Conservation (phyloP, 1,139 yeast genomes). For the Blastobotrys proliferans region DNA sequence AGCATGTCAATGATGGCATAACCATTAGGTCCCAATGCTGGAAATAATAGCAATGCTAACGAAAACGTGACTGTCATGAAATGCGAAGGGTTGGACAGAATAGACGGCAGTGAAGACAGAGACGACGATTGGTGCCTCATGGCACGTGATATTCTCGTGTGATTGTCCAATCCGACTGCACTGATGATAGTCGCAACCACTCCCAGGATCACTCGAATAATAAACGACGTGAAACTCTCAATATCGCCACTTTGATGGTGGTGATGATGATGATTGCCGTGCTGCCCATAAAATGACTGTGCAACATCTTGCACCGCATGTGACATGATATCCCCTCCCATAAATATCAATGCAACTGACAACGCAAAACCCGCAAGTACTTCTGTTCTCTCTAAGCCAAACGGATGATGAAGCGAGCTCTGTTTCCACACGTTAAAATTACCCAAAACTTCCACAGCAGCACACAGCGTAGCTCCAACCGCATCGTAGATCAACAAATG, state of each 20-base stretch:
- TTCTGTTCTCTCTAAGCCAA: slow-evolving; percentile 85
- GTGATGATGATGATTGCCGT: slow-evolving; percentile 38
- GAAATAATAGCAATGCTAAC: slow-evolving; percentile 33
- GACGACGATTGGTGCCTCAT: slow-evolving; percentile 23
- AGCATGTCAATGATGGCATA: slow-evolving; percentile 31
- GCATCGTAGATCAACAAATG: slow-evolving; percentile 87
- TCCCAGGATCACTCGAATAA: slow-evolving; percentile 33
- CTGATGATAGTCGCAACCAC: slow-evolving; percentile 33
- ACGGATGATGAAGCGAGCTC: slow-evolving; percentile 81
- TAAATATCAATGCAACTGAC: slow-evolving; percentile 79
- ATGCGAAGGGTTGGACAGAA: slow-evolving; percentile 55
- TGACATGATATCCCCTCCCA: slow-evolving; percentile 82
- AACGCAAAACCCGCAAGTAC: slow-evolving; percentile 85
- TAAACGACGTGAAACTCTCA: slow-evolving; percentile 23
- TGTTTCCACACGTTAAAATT: slow-evolving; percentile 91
- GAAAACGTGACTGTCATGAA: slow-evolving; percentile 58
- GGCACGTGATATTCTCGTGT: slow-evolving; percentile 31
- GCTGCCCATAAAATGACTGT: slow-evolving; percentile 42
- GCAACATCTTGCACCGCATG: slow-evolving; percentile 78
- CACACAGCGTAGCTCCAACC: slow-evolving; percentile 66
- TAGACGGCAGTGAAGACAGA: slow-evolving; percentile 26
- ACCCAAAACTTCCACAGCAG: slow-evolving; percentile 71
- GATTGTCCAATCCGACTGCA: slow-evolving; percentile 34
- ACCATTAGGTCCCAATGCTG: slow-evolving; percentile 28
- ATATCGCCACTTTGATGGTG: too few relatives aligned